Evolutionary conservation across 176 grass and related monocot species (phyloP).

Genomic region (Cenchrus fungigraminus): DNA sequence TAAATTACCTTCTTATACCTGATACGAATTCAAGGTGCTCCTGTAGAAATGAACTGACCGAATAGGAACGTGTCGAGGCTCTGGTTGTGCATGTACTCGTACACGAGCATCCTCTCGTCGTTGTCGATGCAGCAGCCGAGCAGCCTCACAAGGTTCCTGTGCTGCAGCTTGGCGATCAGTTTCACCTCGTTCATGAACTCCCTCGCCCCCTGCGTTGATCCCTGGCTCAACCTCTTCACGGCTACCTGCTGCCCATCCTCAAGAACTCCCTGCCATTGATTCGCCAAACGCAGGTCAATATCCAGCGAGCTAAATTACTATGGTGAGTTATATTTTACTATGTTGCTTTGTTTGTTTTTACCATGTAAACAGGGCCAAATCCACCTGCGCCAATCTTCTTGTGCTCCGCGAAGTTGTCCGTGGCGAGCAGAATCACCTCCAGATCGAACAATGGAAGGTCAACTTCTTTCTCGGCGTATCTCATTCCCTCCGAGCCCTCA

Average conservation of each 20-base stretch:
- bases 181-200: slow-evolving; percentile 67
- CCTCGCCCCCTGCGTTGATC: slow-evolving; percentile 40
- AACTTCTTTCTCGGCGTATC: slow-evolving; percentile 8
- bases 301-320: not conserved
- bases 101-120: slow-evolving; percentile 58
- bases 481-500: not conserved
- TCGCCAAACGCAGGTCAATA: not conserved
- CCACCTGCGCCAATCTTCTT: slow-evolving; percentile 58
- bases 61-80: slow-evolving; percentile 64
- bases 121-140: slow-evolving; percentile 48
- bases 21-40: not conserved
- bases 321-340: no score
- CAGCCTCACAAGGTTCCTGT: slow-evolving; percentile 52
- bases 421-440: slow-evolving; percentile 18
- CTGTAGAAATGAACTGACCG: slow-evolving; percentile 34
- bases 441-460: slow-evolving; percentile 52
- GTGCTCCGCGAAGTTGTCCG: slow-evolving; percentile 33
- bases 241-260: slow-evolving; percentile 58
- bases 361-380: slow-evolving; percentile 66
- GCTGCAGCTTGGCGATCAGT: slow-evolving; percentile 51
- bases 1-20: not conserved
- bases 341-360: slow-evolving; percentile 4
- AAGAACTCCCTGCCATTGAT: slow-evolving; percentile 47
- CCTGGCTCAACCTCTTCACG: slow-evolving; percentile 51
- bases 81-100: slow-evolving; percentile 67